Evolutionary conservation across 1,284 basidiomycete species (phyloP).

Genomic region (Crucibulum cyathiforme): DNA sequence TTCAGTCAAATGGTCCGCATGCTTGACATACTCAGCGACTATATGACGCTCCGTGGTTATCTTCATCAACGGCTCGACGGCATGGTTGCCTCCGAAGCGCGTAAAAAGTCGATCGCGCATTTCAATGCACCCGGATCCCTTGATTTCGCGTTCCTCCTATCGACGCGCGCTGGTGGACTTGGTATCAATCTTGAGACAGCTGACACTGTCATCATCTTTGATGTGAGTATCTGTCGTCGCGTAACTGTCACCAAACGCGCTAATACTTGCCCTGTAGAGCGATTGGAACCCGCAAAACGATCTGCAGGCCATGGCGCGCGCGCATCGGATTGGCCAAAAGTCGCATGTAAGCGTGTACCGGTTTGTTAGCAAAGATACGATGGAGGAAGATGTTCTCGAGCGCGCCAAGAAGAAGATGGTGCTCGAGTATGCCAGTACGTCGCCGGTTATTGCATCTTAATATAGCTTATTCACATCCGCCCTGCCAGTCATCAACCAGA

Average conservation of each 20-base stretch:
- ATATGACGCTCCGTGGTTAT: conserved; percentile 90
- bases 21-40: conserved; percentile 98
- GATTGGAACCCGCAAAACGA: conserved; percentile 99
- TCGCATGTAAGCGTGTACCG: conserved; percentile 98
- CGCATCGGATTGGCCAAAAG: conserved; percentile 97
- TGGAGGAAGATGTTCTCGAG: conserved; percentile 99
- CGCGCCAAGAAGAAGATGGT: conserved; percentile 99
- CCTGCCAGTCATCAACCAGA: conserved; percentile 95
- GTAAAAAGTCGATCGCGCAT: conserved; percentile 95
- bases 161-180: conserved; percentile 95
- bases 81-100: conserved; percentile 89
- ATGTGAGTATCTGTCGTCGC: conserved; percentile 62
- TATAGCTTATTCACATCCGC: conserved; percentile 1
- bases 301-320: conserved; percentile 98
- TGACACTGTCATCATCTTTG: conserved; percentile 99
- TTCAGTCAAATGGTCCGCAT: conserved; percentile 99
- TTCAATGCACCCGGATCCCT: conserved; percentile 95
- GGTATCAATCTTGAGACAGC: conserved; percentile 99
- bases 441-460: not conserved
- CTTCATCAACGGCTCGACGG: conserved; percentile 98
- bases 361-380: conserved; percentile 98
- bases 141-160: conserved; percentile 97
- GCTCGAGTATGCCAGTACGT: conserved; percentile 93
- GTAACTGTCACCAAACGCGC: not conserved
- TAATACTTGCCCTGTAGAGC: conserved; percentile 53